phyloP scores from a whole-genome alignment of 495 filamentous ascomycete species.

The Saxophila tyrrhenica region DNA sequence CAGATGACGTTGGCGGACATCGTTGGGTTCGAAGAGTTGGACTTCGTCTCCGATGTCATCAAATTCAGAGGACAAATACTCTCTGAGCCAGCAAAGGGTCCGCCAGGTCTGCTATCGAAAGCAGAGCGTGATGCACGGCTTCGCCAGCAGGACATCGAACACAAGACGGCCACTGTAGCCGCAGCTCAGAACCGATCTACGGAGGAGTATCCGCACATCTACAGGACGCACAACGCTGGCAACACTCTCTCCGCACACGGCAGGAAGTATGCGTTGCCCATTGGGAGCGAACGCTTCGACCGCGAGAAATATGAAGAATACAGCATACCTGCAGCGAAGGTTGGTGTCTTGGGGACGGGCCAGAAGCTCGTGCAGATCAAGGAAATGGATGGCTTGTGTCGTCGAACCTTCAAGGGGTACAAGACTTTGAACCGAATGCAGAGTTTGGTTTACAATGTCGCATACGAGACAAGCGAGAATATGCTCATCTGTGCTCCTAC shows the following conservation, averaged over 20 bases:
- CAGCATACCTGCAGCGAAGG: constrained; percentile 66
- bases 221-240: constrained; percentile 65
- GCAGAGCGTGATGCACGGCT: constrained; percentile 68
- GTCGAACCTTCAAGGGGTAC: constrained; percentile 88
- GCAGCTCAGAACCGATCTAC: constrained; percentile 49
- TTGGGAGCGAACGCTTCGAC: constrained; percentile 25
- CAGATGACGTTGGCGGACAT: constrained; percentile 86
- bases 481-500: constrained; percentile 98
- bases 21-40: constrained; percentile 82
- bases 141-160: constrained; percentile 61
- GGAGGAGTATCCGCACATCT: constrained; percentile 82
- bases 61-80: constrained; percentile 55
- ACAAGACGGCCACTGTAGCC: constrained; percentile 63
- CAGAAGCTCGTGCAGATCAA: constrained; percentile 66
- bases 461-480: constrained; percentile 91
- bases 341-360: constrained; percentile 58
- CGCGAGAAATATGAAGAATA: constrained; percentile 71
- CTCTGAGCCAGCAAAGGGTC: constrained; percentile 31
- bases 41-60: constrained; percentile 77
- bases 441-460: constrained; percentile 87
- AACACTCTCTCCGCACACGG: constrained; percentile 70
- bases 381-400: constrained; percentile 80
- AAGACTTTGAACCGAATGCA: constrained; percentile 95
- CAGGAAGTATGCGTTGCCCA: constrained; percentile 51
- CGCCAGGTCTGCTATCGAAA: constrained; percentile 45